Evolutionary conservation across 148 eudicot species (phyloP), one percentile per base, ranked within the genome.

Genomic region (Persicaria maculosa): DNA sequence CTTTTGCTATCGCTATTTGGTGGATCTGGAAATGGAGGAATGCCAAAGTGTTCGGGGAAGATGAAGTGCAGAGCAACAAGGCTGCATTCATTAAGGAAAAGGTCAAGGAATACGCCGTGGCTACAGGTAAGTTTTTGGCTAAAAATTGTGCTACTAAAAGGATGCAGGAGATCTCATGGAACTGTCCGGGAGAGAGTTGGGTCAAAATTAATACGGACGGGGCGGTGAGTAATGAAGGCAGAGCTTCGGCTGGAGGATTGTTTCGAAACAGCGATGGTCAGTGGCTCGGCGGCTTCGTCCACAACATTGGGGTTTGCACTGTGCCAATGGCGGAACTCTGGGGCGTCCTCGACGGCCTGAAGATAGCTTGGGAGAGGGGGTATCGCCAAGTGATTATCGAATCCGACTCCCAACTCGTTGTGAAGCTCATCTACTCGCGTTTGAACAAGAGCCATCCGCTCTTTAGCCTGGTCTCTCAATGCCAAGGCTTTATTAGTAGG

Each of bases 11-110:
- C 0, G 2, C 4, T 14, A 4, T 50, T 0, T 50, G 53, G 53
- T 50, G 53, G 53, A 50, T 15, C 0, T 50, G 53, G 53, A 50
- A 50, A 15, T 9, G 53, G 14, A 50, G 53, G 53, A 50, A 50
- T 9, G 53, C 14, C 2, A 50, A 1, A 4, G 1, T 50, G 4
- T 50, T 50, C 15, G 2, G 15, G 0, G 14, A 2, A 2, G 53
- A 9, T 0, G 14, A 0, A 0, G 4, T 14, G 14, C 9, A 4
- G 3, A 9, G 53, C 10, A 15, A 50, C 15, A 50, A 50, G 53
- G 14, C 10, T 1, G 0, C 0, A 0, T 50, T 50, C 0, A 50
- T 50, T 9, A 0, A 9, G 0, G 0, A 9, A 0, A 50, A 10
- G 14, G 53, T 14, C 0, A 15, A 50, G 4, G 53, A 12, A 15